These are phyloP conservation scores for Tagetes erecta DNA, from an alignment of 129 eudicot species.

Conservation along the genomic window DNA sequence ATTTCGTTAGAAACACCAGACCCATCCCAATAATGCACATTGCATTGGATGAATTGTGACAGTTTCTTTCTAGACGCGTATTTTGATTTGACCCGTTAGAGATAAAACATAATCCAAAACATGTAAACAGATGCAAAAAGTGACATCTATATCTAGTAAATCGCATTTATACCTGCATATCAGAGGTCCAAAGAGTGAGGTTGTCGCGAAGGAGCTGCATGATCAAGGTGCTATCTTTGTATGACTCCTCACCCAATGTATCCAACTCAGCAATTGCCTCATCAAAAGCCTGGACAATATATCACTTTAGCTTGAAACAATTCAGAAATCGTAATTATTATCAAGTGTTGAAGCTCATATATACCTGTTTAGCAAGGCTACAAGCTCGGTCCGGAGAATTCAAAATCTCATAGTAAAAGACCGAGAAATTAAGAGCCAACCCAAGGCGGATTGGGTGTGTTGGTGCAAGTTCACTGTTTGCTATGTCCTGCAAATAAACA, in stretches of 20 bases:
- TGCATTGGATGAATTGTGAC: background rate
- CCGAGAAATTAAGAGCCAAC: constrained; percentile 57
- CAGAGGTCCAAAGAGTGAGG: constrained; percentile 46
- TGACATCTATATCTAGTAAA: background rate
- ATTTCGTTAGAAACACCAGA: background rate
- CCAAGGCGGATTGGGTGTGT: constrained; percentile 66
- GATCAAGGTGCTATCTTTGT: constrained; percentile 49
- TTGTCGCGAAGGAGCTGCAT: constrained; percentile 47
- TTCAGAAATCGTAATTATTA: background rate
- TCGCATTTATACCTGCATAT: constrained; percentile 36
- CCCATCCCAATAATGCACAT: background rate
- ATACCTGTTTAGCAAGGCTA: constrained; percentile 61
- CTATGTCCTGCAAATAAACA: constrained; percentile 43
- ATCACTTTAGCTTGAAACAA: background rate
- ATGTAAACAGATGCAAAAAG: background rate
- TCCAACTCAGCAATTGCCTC: constrained; percentile 48
- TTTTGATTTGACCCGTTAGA: background rate
- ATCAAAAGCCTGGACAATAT: constrained; percentile 37
- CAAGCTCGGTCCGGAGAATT: constrained; percentile 64
- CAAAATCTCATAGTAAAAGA: constrained; percentile 63
- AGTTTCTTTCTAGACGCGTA: background rate
- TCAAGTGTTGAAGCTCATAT: background rate
- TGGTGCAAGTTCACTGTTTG: constrained; percentile 53
- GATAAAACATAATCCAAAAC: background rate
- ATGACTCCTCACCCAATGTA: constrained; percentile 46